Conservation (phyloP, 352 stramenopile species). For the Phytophthora capsici region DNA sequence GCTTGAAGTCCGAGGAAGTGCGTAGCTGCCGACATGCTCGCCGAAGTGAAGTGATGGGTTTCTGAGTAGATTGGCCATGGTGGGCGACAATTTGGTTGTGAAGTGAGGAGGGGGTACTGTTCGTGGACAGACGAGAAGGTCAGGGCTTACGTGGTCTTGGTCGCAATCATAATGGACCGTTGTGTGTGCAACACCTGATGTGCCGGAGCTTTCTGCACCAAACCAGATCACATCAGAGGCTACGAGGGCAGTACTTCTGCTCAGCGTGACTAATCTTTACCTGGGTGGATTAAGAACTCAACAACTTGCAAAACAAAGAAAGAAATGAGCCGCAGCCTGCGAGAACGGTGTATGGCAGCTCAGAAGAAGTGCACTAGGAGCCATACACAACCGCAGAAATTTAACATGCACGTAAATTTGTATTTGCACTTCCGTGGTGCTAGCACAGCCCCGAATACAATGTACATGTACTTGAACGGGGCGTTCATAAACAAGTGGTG, state of each 20-base stretch:
- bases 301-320: too few species aligned
- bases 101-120: not conserved
- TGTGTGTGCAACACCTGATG: not conserved
- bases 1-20: not conserved
- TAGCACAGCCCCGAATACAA: too few species aligned
- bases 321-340: too few species aligned
- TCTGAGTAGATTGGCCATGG: constrained; percentile 1
- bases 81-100: constrained; percentile 4
- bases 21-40: not conserved
- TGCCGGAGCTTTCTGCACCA: not conserved
- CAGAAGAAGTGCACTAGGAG: too few species aligned
- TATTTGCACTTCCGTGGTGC: not conserved
- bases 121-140: not conserved
- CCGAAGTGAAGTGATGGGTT: not conserved
- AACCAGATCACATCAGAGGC: not conserved
- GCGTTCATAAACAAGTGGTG: not conserved
- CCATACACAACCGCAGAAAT: not conserved
- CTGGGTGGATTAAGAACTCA: too few species aligned
- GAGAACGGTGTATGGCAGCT: too few species aligned
- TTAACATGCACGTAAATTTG: not conserved
- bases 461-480: too few species aligned
- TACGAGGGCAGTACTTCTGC: not conserved
- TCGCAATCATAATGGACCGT: not conserved
- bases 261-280: not conserved
- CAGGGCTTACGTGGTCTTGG: not conserved